These are phyloP conservation scores for Allantophomopsis lycopodina DNA, from an alignment of 2,329 filamentous ascomycete species.

Conservation along the genomic window DNA sequence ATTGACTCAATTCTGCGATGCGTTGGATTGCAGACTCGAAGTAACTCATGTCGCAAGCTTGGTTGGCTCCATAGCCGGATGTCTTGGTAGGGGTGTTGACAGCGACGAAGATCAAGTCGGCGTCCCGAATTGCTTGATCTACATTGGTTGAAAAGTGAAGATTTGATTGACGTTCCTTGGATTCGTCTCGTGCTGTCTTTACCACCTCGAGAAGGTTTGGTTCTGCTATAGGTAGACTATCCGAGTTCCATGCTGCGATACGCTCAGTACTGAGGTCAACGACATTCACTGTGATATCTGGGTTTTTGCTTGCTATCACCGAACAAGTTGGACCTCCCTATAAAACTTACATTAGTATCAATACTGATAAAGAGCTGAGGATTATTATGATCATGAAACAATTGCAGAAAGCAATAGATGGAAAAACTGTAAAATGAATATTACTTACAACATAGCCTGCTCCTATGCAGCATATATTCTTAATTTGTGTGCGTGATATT, in stretches of 20 bases:
- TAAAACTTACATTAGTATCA: no score
- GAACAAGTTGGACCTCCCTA: constrained; percentile 59
- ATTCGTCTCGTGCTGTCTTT: constrained; percentile 44
- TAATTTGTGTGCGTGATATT: constrained; percentile 18
- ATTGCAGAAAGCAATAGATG: no score
- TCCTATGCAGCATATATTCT: constrained; percentile 59
- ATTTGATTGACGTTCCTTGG: constrained; percentile 37
- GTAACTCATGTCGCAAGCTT: constrained; percentile 58
- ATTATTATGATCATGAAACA: no score
- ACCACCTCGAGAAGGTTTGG: constrained; percentile 58
- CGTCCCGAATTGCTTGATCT: constrained; percentile 43
- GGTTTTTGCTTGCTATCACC: constrained; percentile 62
- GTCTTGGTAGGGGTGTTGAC: constrained; percentile 73
- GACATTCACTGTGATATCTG: constrained; percentile 57
- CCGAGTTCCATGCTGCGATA: constrained; percentile 62
- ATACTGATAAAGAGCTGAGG: no score
- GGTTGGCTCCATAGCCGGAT: constrained; percentile 53
- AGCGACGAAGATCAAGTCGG: constrained; percentile 61
- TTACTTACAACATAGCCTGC: constrained; percentile 51
- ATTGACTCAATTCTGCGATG: constrained; percentile 51
- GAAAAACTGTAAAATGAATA: no score
- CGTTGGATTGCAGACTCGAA: constrained; percentile 56
- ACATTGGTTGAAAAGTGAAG: constrained; percentile 63
- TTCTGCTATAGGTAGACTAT: constrained; percentile 63
- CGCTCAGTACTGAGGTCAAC: constrained; percentile 54